Evolutionary conservation across 495 filamentous ascomycete genomes (phyloP), one percentile per base, ranked within the genome.

Genomic region (Lasiosphaeria ovina): DNA sequence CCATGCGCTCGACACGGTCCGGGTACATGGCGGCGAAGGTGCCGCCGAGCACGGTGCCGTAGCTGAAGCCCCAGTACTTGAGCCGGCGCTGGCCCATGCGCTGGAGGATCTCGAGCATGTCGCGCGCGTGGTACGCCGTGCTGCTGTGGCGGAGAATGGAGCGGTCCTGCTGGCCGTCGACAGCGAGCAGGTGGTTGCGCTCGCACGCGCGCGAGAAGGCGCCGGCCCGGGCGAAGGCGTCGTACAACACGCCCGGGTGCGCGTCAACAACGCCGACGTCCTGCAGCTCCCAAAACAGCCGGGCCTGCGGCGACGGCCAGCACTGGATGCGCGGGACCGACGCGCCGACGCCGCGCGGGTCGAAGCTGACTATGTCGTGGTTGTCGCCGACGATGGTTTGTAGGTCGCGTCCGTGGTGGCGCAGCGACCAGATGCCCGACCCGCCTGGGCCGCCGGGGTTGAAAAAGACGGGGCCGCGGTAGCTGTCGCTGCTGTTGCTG

Each of bases 21-120:
- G 81, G 80, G 58, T 77, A 82, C 71, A 85, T 71, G 11, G 74
- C 68, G 7, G 79, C 79, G 57, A 81, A 80, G 0, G 81, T 83
- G 10, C 70, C 73, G 10, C 83, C 83, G 14, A 86, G 65, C 9
- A 79, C 69, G 32, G 79, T 81, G 16, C 81, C 81, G 57, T 83
- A 84, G 44, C 76, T 79, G 35, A 83, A 83, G 8, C 81, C 81
- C 81, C 81, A 83, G 62, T 82, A 84, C 55, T 73, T 78, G 3
- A 84, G 60, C 59, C 77, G 79, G 31, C 70, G 63, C 52, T 77
- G 61, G 7, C 70, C 73, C 35, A 69, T 62, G 53, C 73, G 69
- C 35, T 73, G 64, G 33, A 72, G 55, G 40, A 77, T 76, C 42
- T 75, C 72, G 7, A 78, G 66, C 74, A 79, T 67, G 57, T 80